Percentiles rank a stretch among this genome's conserved stretches.
These are phyloP conservation scores for Solanum virginianum DNA, from an alignment of 257 asterid species.

Conservation along the genomic window DNA sequence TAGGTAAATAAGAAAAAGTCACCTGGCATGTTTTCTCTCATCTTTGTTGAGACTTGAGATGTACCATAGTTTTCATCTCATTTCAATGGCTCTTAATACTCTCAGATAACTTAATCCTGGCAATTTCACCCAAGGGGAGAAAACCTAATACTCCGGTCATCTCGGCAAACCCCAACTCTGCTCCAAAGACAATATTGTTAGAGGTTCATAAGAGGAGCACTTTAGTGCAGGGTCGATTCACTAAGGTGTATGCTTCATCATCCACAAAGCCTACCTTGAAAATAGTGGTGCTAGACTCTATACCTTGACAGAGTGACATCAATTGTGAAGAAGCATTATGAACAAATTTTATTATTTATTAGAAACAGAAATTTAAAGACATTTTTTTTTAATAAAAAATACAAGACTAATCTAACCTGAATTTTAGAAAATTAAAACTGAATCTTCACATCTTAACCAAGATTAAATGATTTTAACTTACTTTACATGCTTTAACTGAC, in stretches of 20 bases:
- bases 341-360: background rate
- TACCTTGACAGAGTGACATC: background rate
- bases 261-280: background rate
- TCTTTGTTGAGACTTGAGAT: background rate
- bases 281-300: background rate
- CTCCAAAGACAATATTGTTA: background rate
- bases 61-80: background rate
- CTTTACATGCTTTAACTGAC: background rate
- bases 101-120: background rate
- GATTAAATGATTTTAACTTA: background rate
- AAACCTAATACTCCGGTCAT: background rate
- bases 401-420: background rate
- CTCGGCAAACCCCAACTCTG: background rate
- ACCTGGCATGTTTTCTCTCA: background rate
- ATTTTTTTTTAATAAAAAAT: background rate
- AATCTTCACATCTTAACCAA: background rate
- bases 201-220: background rate
- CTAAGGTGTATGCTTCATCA: background rate
- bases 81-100: background rate
- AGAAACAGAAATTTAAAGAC: background rate
- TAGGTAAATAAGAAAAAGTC: background rate
- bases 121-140: background rate
- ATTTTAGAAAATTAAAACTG: background rate
- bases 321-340: background rate
- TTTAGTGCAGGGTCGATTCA: background rate